Percentiles rank a stretch among this genome's conserved stretches.
phyloP scores from a whole-genome alignment of 208 protist genomes.

The Hexamita inflata region DNA sequence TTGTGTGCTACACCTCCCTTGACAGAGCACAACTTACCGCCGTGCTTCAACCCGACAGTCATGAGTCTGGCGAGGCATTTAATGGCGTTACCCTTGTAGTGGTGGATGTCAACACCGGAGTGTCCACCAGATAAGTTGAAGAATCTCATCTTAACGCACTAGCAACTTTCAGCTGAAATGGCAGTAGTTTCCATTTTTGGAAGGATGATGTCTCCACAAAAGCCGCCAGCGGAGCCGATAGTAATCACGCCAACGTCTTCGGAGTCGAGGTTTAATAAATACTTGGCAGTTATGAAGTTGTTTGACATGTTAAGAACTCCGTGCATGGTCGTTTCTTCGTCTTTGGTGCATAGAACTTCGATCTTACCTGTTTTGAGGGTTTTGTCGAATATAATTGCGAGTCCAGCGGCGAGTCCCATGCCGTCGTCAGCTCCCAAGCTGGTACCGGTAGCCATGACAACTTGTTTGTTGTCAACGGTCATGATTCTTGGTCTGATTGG shows the following conservation, averaged over 20 bases:
- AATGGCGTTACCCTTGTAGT: slow-evolving; percentile 26
- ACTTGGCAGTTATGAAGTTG: slow-evolving; percentile 29
- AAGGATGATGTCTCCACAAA: slow-evolving; percentile 8
- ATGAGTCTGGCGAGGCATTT: slow-evolving; percentile 31
- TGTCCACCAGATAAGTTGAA: slow-evolving; percentile 29
- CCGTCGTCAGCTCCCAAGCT: slow-evolving; percentile 39
- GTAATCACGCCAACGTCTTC: slow-evolving; percentile 34
- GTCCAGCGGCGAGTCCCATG: slow-evolving; percentile 29
- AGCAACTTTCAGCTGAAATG: not conserved
- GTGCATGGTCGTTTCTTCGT: slow-evolving; percentile 34
- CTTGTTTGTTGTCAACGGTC: not conserved
- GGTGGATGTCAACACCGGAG: slow-evolving; percentile 40
- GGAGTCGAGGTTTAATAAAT: slow-evolving; percentile 37
- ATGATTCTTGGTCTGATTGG: slow-evolving; percentile 21
- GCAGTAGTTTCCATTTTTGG: not conserved
- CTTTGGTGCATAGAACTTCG: slow-evolving; percentile 28
- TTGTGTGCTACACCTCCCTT: slow-evolving; percentile 30
- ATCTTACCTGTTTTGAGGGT: slow-evolving; percentile 33
- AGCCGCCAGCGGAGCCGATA: slow-evolving; percentile 35
- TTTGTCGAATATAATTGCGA: slow-evolving; percentile 38
- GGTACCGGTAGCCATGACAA: slow-evolving; percentile 14
- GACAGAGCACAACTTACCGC: slow-evolving; percentile 23
- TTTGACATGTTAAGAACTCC: slow-evolving; percentile 4
- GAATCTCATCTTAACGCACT: slow-evolving; percentile 5
- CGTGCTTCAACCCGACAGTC: slow-evolving; percentile 10